Evolutionary conservation across 164 flowering plant species (phyloP), one percentile per base, ranked within the genome.

Genomic region (Aristolochia fimbriata): DNA sequence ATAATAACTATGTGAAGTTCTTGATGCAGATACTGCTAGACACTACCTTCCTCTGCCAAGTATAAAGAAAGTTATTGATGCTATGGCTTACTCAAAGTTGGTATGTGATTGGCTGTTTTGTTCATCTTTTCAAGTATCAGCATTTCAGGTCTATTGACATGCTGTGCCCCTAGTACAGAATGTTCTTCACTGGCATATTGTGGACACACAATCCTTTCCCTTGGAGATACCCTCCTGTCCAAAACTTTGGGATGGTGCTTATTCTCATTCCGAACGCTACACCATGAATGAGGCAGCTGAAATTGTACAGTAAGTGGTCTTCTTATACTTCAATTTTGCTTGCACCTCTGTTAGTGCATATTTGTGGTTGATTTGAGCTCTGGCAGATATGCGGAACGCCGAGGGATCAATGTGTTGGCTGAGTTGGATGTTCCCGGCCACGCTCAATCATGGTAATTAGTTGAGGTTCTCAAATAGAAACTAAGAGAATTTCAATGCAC

Each of bases 181-280:
- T 75, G 96, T 91, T 55, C 74, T 91, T 70, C 97, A 91, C 62
- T 91, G 97, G 97, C 97, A 91, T 73, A 86, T 87, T 59, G 96
- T 91, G 59, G 97, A 91, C 69, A 27, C 80, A 64, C 87, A 91
- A 68, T 86, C 97, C 15, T 91, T 91, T 67, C 96, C 97, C 10
- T 63, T 91, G 59, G 96, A 91, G 78, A 83, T 91, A 70, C 97
- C 97, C 46, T 91, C 97, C 41, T 86, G 61, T 72, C 97, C 97
- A 60, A 91, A 81, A 63, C 71, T 91, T 17, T 87, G 97, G 97
- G 33, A 84, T 64, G 96, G 97, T 66, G 85, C 97, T 60, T 91
- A 84, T 70, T 80, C 91, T 46, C 19, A 19, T 64, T 62, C 79
- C 53, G 93, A 91, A 61, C 75, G 96, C 25, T 91, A 91, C 62